Evolutionary conservation across 805 yeast species (phyloP).

Genomic region (Ogataea paraovalis): DNA sequence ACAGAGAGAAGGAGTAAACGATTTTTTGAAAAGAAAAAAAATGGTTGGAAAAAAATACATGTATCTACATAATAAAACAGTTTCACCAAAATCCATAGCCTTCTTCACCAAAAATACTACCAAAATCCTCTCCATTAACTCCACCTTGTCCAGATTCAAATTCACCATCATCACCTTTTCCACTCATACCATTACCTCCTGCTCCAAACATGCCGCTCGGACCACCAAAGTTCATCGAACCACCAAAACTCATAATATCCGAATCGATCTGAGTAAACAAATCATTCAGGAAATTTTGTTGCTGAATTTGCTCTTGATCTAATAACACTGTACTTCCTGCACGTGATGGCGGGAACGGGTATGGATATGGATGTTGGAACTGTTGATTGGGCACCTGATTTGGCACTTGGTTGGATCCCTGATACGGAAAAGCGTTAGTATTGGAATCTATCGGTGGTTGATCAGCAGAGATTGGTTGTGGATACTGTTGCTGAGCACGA

Average conservation of each 20-base stretch:
- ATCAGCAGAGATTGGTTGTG: too few relatives aligned
- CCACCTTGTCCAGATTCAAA: too few relatives aligned
- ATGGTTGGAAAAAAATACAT: not conserved
- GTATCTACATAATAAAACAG: not conserved
- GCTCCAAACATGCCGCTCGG: slow-evolving; percentile 6
- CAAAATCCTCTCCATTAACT: slow-evolving; percentile 11
- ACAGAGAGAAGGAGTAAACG: not conserved
- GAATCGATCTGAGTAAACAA: slow-evolving; percentile 30
- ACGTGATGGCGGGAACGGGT: not conserved
- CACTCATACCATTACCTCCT: not conserved
- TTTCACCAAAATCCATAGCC: slow-evolving; percentile 29
- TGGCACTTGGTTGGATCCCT: too few relatives aligned
- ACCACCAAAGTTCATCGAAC: too few relatives aligned
- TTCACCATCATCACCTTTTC: not conserved
- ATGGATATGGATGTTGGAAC: not conserved
- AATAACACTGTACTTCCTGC: not conserved
- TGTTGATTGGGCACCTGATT: not conserved
- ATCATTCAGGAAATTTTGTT: slow-evolving; percentile 26
- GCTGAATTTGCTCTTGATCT: slow-evolving; percentile 9
- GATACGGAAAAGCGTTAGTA: too few relatives aligned
- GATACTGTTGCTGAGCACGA: not conserved
- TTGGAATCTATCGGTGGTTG: not conserved
- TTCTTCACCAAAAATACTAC: slow-evolving; percentile 22
- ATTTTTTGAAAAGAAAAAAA: not conserved
- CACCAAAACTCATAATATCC: slow-evolving; percentile 27